Percentiles rank a stretch among this genome's conserved stretches.
phyloP scores from a whole-genome alignment of 1,284 basidiomycete genomes.

The Apiotrichum domesticum region DNA sequence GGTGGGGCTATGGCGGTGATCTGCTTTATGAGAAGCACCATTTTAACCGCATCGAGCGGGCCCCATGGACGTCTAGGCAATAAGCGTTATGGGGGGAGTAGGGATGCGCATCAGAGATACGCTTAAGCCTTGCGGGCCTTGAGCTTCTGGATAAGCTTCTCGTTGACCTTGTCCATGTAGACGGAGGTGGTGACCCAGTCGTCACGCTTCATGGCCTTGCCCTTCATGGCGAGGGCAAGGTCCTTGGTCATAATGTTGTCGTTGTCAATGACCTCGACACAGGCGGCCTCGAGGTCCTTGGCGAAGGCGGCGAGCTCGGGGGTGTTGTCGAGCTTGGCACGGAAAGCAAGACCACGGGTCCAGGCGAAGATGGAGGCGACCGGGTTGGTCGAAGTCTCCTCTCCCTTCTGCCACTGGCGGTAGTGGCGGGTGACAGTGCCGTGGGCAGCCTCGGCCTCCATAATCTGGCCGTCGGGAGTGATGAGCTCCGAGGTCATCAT shows the following conservation, averaged over 20 bases:
- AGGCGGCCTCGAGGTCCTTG: conserved; percentile 72
- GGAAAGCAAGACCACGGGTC: conserved; percentile 90
- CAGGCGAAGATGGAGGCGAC: conserved; percentile 98
- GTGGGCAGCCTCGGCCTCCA: conserved; percentile 94
- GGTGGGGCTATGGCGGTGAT: conserved; percentile 1
- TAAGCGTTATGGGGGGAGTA: neutral
- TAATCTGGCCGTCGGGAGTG: conserved; percentile 86
- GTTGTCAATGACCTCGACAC: conserved; percentile 84
- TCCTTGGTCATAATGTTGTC: conserved; percentile 96
- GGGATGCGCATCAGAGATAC: neutral
- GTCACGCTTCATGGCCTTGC: conserved; percentile 80
- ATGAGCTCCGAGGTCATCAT: conserved; percentile 98
- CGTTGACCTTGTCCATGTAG: conserved; percentile 77
- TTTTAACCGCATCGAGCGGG: conserved; percentile 5
- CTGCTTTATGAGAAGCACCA: neutral
- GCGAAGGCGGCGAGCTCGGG: conserved; percentile 70
- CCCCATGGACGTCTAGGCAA: neutral
- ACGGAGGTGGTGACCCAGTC: conserved; percentile 89
- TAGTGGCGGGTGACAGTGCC: conserved; percentile 85
- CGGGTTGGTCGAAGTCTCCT: conserved; percentile 94
- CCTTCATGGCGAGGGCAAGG: conserved; percentile 89
- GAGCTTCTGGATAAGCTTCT: conserved; percentile 34
- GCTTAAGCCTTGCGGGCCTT: conserved; percentile 20
- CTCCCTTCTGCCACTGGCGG: conserved; percentile 92
- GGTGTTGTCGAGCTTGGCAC: conserved; percentile 88